Evolutionary conservation across 495 filamentous ascomycete species (phyloP), one percentile per base, ranked within the genome.

Genomic region (Penicillium cinerascens): DNA sequence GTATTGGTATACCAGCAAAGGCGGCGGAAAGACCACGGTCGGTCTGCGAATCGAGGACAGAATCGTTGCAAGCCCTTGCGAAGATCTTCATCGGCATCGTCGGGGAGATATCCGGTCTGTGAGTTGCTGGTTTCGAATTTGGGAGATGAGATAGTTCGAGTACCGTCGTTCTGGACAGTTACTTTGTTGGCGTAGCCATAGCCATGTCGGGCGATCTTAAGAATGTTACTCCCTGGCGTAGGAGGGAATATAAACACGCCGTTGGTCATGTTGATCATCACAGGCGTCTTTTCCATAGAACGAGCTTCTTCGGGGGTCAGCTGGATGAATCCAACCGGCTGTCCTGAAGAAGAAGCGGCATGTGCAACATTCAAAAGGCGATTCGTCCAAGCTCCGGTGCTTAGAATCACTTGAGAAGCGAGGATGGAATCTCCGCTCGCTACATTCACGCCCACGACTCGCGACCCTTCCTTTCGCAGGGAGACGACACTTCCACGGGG

Each of bases 221-320:
- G 70, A 4, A 86, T 69, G 44, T 81, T 60, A 13, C 59, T 62
- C 8, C 60, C 66, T 5, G 64, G 62, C 0, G 59, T 60, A 8
- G 90, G 88, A 4, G 88, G 88, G 59, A 92, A 86, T 43, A 85
- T 70, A 70, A 91, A 96, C 42, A 87, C 70, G 18, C 89, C 89
- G 0, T 76, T 82, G 16, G 75, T 80, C 51, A 93, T 67, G 65
- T 93, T 90, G 18, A 95, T 67, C 15, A 91, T 59, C 6, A 89
- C 81, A 0, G 87, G 89, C 51, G 82, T 85, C 4, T 73, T 70
- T 9, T 70, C 64, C 15, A 92, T 71, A 0, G 56, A 60, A 0
- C 67, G 65, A 53, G 86, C 79, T 60, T 93, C 89, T 0, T 76
- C 75, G 6, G 73, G 65, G 0, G 82, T 84, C 22, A 95, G 43